phyloP scores from a whole-genome alignment of 169 alveolate species.

The Amoebophrya sp. region DNA sequence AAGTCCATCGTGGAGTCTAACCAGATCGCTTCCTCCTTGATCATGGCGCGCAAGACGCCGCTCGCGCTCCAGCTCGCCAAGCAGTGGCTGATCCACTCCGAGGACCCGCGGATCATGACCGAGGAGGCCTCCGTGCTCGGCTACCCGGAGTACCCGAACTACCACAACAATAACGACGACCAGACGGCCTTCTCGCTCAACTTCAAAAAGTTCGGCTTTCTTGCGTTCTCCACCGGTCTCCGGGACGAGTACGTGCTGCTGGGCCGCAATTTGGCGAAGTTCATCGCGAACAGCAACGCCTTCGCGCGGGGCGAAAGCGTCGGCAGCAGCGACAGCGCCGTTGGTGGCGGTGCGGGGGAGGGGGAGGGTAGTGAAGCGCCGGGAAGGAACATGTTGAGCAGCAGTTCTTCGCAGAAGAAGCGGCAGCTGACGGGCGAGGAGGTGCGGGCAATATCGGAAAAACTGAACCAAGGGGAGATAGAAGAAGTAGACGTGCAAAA shows the following conservation, averaged over 20 bases:
- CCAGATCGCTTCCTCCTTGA: slow-evolving; percentile 18
- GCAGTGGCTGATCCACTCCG: slow-evolving; percentile 20
- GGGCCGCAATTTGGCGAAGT: slow-evolving; percentile 19
- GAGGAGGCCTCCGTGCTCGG: slow-evolving; percentile 25
- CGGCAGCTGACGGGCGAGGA: no score
- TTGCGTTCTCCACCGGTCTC: slow-evolving; percentile 20
- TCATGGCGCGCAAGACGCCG: slow-evolving; percentile 22
- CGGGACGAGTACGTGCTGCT: slow-evolving; percentile 17
- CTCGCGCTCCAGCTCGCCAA: slow-evolving; percentile 12
- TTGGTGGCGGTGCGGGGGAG: no score
- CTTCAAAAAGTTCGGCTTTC: slow-evolving; percentile 19
- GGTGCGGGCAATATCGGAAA: background rate
- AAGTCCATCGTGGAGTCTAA: slow-evolving; percentile 13
- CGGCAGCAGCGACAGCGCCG: no score
- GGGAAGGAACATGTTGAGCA: no score
- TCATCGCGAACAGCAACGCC: background rate
- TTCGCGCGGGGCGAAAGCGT: no score
- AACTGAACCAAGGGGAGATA: background rate
- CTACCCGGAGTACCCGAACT: slow-evolving; percentile 19
- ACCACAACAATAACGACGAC: slow-evolving; percentile 25
- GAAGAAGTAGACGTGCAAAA: background rate
- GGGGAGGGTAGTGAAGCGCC: no score
- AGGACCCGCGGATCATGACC: slow-evolving; percentile 26
- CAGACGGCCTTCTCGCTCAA: slow-evolving; percentile 25
- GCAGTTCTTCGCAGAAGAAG: no score